phyloP scores from a whole-genome alignment of 169 alveolate genomes.

The Eimeria tenella region DNA sequence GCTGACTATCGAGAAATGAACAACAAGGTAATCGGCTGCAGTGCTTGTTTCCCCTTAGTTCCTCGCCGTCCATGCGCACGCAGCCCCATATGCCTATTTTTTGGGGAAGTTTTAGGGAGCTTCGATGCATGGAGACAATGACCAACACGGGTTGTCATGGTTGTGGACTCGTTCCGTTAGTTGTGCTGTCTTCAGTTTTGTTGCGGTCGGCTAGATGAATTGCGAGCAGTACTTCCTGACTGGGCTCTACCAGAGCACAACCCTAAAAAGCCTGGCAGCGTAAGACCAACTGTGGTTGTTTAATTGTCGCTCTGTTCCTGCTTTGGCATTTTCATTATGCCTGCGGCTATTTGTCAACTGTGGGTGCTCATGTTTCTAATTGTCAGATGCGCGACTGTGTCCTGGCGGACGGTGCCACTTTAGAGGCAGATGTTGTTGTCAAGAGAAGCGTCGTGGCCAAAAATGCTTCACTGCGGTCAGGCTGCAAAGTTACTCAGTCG shows the following conservation, averaged over 20 bases:
- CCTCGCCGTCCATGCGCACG: too few relatives aligned
- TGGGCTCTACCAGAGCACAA: conserved; percentile 76
- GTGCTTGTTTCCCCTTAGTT: not conserved
- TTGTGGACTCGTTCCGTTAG: too few relatives aligned
- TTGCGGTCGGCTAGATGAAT: conserved; percentile 74
- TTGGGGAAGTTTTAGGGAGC: too few relatives aligned
- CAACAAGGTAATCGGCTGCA: conserved; percentile 43
- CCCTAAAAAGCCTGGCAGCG: conserved; percentile 66
- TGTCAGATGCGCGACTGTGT: conserved; percentile 78
- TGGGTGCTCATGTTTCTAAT: not conserved
- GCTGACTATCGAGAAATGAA: conserved; percentile 76
- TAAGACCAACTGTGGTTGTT: conserved; percentile 50
- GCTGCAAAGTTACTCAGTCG: conserved; percentile 68
- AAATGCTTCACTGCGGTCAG: conserved; percentile 47
- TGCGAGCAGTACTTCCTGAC: conserved; percentile 66
- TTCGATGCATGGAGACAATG: too few relatives aligned
- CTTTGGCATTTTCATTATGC: not conserved
- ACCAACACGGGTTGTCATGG: too few relatives aligned
- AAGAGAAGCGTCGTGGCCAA: conserved; percentile 76
- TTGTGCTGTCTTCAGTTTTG: conserved; percentile 63
- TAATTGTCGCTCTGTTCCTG: not conserved
- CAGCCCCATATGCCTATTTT: too few relatives aligned
- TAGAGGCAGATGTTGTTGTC: conserved; percentile 70
- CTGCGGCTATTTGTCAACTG: not conserved
- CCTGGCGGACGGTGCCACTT: conserved; percentile 71